A percentile compares a stretch with the other conserved stretches of the same genome.
phyloP scores from a whole-genome alignment of 2,329 filamentous ascomycete species.

The Xylariaceae sp. region DNA sequence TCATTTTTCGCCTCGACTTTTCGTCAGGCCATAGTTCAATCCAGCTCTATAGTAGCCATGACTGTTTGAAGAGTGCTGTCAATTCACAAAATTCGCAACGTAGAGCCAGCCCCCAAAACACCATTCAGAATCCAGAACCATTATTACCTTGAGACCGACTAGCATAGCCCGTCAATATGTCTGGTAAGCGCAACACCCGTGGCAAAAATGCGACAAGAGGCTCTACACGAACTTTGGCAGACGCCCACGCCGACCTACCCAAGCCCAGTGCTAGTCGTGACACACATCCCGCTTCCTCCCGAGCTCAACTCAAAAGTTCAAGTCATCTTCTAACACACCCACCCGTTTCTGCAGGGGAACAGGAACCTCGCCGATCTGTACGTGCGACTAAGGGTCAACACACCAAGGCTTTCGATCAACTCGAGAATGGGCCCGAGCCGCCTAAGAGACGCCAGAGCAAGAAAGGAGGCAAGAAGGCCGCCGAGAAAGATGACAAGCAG shows the following conservation, averaged over 20 bases:
- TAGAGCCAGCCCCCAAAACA: conserved; percentile 28
- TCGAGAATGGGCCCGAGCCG: conserved; percentile 60
- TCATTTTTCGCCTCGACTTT: conserved; percentile 22
- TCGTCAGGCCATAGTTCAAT: conserved; percentile 35
- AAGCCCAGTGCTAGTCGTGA: neutral
- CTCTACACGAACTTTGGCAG: neutral
- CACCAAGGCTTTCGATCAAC: conserved; percentile 80
- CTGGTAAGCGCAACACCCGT: conserved; percentile 37
- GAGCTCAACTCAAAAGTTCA: neutral
- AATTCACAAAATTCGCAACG: conserved; percentile 25
- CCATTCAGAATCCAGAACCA: conserved; percentile 15
- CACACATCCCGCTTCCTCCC: neutral
- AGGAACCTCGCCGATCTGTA: conserved; percentile 88
- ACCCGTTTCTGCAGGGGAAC: conserved; percentile 44
- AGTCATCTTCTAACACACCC: conserved; percentile 30
- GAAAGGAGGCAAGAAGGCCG: conserved; percentile 59
- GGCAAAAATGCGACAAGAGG: conserved; percentile 15
- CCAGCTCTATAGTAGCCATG: conserved; percentile 39
- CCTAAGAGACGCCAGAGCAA: conserved; percentile 54
- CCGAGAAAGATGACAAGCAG: conserved; percentile 56
- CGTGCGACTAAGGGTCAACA: conserved; percentile 97
- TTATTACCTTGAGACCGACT: conserved; percentile 6
- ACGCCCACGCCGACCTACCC: conserved; percentile 6
- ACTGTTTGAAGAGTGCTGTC: conserved; percentile 35
- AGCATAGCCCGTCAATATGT: conserved; percentile 28